Conservation (phyloP, 192 early-diverging fungal species). For the Kappamyces sp. region DNA sequence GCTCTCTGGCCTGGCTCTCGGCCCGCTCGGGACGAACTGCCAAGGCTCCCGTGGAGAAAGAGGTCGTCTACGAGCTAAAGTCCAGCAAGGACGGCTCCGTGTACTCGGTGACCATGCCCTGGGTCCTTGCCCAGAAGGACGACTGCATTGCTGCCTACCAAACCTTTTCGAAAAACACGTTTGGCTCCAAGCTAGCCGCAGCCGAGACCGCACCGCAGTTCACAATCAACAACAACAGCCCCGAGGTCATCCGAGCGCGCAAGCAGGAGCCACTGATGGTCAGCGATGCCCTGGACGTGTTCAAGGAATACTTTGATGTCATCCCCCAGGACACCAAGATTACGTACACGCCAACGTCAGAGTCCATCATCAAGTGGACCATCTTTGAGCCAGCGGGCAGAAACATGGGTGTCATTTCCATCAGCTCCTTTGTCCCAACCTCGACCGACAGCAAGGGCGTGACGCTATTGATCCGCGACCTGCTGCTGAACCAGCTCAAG, state of each 20-base stretch:
- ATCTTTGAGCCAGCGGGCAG: constrained; percentile 14
- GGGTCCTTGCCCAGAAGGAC: constrained; percentile 10
- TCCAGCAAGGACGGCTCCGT: constrained; percentile 12
- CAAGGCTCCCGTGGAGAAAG: no score
- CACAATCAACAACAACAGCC: no score
- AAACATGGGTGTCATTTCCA: constrained; percentile 23
- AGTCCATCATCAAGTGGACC: constrained; percentile 8
- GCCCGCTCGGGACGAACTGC: constrained; percentile 10
- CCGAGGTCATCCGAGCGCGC: no score
- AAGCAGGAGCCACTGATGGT: no score
- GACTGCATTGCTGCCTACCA: constrained; percentile 3
- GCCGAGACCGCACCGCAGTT: no score
- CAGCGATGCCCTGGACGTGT: no score
- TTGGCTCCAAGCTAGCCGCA: no score
- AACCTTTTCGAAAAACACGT: no score
- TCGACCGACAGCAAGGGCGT: background rate
- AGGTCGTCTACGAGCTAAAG: no score
- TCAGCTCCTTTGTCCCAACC: constrained; percentile 7
- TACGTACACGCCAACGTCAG: constrained; percentile 7
- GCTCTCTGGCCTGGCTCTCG: constrained; percentile 4
- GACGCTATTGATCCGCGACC: constrained; percentile 1
- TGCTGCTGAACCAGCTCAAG: constrained; percentile 19
- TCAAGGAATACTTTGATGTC: no score
- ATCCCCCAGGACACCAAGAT: background rate
- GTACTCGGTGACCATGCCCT: constrained; percentile 15